Evolutionary conservation across 2,329 filamentous ascomycete species (phyloP).

Genomic region (Cadophora luteo-olivacea): DNA sequence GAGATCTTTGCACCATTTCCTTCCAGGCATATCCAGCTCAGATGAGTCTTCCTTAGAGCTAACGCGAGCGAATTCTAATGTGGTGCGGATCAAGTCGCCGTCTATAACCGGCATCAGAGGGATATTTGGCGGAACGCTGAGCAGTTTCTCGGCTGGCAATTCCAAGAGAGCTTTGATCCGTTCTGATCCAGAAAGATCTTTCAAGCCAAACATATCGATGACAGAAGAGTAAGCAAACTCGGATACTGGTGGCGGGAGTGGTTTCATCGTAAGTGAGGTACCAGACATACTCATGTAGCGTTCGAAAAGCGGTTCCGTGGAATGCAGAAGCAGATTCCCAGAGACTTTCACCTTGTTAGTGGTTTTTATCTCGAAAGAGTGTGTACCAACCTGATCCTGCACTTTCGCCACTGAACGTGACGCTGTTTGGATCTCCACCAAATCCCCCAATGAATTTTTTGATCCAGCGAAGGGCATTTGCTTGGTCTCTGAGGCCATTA

Average conservation of each 20-base stretch:
- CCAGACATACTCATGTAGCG: constrained; percentile 52
- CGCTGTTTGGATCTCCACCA: constrained; percentile 41
- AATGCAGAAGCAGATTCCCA: constrained; percentile 47
- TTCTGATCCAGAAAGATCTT: constrained; percentile 47
- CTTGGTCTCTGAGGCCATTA: constrained; percentile 51
- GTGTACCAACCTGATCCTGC: constrained; percentile 51
- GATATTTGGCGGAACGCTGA: constrained; percentile 46
- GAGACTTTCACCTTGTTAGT: constrained; percentile 26
- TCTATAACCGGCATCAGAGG: constrained; percentile 50
- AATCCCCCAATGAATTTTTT: constrained; percentile 42
- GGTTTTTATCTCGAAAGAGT: not conserved
- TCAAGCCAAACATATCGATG: constrained; percentile 49
- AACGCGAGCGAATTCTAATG: constrained; percentile 32
- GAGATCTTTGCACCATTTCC: constrained; percentile 53
- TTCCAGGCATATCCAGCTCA: constrained; percentile 46
- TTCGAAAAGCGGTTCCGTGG: constrained; percentile 49
- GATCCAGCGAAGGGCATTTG: constrained; percentile 42
- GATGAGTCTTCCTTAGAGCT: constrained; percentile 19
- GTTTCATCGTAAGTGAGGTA: constrained; percentile 50
- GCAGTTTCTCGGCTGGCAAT: constrained; percentile 50
- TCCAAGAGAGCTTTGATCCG: constrained; percentile 50
- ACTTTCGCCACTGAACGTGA: constrained; percentile 52
- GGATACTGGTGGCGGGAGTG: constrained; percentile 47
- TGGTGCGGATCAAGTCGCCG: constrained; percentile 48
- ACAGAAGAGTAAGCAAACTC: constrained; percentile 51